Evolutionary conservation across 139 green algal species (phyloP), one percentile per base, ranked within the genome.

Genomic region (Chlorella sorokiniana): DNA sequence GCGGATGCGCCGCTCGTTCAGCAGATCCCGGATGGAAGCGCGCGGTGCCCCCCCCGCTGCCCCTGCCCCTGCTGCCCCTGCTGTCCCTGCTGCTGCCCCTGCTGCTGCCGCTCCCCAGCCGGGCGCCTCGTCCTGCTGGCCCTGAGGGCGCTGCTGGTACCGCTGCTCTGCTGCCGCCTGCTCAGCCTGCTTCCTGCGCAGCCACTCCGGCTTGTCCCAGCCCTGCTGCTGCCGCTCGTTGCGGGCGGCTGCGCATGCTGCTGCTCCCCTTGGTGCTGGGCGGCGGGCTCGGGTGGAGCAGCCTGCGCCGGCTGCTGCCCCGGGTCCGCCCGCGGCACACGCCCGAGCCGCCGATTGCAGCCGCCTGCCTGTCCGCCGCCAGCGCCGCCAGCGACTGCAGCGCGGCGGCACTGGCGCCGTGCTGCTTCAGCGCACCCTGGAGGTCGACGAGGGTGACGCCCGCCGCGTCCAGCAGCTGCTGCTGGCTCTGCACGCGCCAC

Each of bases 1-100:
- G 23, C 81, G 41, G 56, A 91, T 88, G 33, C 67, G 41, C 27
- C 78, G 56, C n/a, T 79, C 63, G 6, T 82, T 79, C 33, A 91
- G 80, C 45, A 82, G 35, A 45, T 91, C 87, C 10, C 84, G 74
- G 29, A 91, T 89, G 25, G 86, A 81, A 1, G 33, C 41, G 3
- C 41, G 75, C 41, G 48, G 76, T 25, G 42, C 23, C 61, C 25
- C 11, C 52, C 18, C 75, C 31, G 40, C 72, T 62, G 59, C 64
- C 63, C 45, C 45, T 42, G 35, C 41, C 61, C 25, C 42, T 40
- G 69, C 27, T 61, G 59, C 70, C 33, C 37, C 42, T 61, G 68
- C 51, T 23, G 65, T 25, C 3, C 35, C 35, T 59, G 63, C 65
- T 83, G 42, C 40, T 61, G 29, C 78, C 61, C 25, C 56, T 48